Evolutionary conservation across 129 eudicot genomes (phyloP).

Genomic region (Logfia minima): DNA sequence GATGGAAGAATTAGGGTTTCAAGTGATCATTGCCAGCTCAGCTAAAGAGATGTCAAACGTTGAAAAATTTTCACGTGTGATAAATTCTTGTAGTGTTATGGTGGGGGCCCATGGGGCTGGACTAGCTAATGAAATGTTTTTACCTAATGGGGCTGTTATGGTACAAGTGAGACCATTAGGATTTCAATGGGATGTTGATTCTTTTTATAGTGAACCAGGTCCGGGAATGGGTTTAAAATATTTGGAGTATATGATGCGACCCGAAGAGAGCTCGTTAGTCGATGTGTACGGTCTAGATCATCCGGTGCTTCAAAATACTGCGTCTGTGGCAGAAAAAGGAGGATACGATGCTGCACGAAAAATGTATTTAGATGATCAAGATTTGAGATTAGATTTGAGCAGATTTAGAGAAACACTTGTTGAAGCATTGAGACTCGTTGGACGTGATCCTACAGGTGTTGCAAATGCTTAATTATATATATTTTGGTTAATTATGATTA

Average conservation of each 20-base stretch:
- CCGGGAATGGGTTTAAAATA: slow-evolving; percentile 41
- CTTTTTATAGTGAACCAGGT: slow-evolving; percentile 44
- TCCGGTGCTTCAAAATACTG: slow-evolving; percentile 40
- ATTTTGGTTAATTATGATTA: not conserved
- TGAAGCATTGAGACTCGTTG: slow-evolving; percentile 47
- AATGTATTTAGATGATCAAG: slow-evolving; percentile 49
- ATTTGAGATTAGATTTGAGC: slow-evolving; percentile 37
- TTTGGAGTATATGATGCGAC: slow-evolving; percentile 40
- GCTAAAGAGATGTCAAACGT: slow-evolving; percentile 30
- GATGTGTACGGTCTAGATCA: slow-evolving; percentile 38
- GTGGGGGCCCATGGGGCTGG: slow-evolving; percentile 51
- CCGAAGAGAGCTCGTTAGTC: slow-evolving; percentile 49
- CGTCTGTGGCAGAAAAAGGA: slow-evolving; percentile 31
- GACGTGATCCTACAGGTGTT: not conserved
- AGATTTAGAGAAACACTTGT: slow-evolving; percentile 46
- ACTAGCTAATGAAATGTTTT: slow-evolving; percentile 31
- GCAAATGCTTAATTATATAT: slow-evolving; percentile 2
- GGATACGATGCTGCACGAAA: slow-evolving; percentile 45
- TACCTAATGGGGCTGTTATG: slow-evolving; percentile 40
- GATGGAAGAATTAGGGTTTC: slow-evolving; percentile 34
- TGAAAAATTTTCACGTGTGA: slow-evolving; percentile 32
- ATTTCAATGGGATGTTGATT: slow-evolving; percentile 32
- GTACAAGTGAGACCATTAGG: slow-evolving; percentile 41
- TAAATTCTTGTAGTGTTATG: slow-evolving; percentile 34
- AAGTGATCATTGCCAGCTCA: slow-evolving; percentile 33